Evolutionary conservation across 345 rosid genomes (phyloP).

Genomic region (Eucalyptus cloeziana): DNA sequence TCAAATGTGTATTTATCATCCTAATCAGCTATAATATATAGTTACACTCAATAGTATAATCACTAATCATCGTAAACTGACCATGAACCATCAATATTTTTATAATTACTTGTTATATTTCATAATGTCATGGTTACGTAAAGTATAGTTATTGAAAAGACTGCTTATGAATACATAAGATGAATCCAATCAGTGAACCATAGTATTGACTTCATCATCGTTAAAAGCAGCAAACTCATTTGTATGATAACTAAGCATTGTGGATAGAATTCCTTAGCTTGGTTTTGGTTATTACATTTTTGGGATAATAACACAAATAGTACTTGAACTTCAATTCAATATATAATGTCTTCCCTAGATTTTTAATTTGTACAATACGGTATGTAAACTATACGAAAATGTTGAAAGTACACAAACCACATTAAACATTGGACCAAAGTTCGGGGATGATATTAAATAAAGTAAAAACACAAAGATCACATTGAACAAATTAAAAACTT

Average conservation of each 20-base stretch:
- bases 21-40: accelerated
- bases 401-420: accelerated
- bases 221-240: background rate
- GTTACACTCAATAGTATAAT: background rate
- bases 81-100: background rate
- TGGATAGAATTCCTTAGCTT: background rate
- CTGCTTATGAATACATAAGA: background rate
- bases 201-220: background rate
- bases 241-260: background rate
- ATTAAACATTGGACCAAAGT: background rate
- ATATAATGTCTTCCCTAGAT: background rate
- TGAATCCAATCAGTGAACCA: background rate
- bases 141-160: background rate
- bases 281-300: background rate
- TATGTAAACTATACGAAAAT: accelerated
- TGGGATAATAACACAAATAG: background rate
- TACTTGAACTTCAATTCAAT: accelerated
- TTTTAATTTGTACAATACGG: accelerated
- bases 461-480: background rate
- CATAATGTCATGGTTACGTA: background rate
- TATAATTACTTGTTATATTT: background rate
- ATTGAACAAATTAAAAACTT: background rate
- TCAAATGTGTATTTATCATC: background rate
- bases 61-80: background rate
- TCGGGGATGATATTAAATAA: background rate